phyloP scores from a whole-genome alignment of 2,329 filamentous ascomycete genomes.

The Massarina eburnea region DNA sequence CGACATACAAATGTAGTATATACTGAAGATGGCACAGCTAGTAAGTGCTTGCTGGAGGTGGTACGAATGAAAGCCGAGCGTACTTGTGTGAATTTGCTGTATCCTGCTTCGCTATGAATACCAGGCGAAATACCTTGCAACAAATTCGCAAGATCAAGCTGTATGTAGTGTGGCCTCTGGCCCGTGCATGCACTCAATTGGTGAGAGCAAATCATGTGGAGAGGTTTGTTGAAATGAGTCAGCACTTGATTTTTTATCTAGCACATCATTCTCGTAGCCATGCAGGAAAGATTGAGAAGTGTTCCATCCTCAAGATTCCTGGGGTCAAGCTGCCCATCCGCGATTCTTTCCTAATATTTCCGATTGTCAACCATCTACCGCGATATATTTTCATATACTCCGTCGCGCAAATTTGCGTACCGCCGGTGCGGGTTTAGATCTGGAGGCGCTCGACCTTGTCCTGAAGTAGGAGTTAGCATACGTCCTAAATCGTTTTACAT shows the following conservation, averaged over 20 bases:
- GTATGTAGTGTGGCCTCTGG: no score
- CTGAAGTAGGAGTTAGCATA: slow-evolving; percentile 44
- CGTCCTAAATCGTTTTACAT: neutral
- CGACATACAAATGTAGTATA: no score
- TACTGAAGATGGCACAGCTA: no score
- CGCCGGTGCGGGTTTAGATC: slow-evolving; percentile 59
- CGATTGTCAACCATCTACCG: neutral
- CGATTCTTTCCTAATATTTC: neutral
- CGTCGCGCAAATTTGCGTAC: neutral
- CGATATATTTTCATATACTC: neutral
- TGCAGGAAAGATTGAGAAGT: neutral
- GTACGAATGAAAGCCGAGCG: no score
- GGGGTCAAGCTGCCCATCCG: neutral
- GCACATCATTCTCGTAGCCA: slow-evolving; percentile 3
- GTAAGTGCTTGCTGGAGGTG: no score
- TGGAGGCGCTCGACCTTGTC: slow-evolving; percentile 95
- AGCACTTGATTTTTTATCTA: slow-evolving; percentile 7
- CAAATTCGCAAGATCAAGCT: no score
- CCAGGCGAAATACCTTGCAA: no score
- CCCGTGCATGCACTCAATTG: no score
- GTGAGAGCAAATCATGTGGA: neutral
- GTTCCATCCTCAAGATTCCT: slow-evolving; percentile 1
- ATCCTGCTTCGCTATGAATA: no score
- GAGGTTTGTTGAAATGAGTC: neutral
- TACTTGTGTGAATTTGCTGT: no score